Conservation (phyloP, 2,329 filamentous ascomycete genomes). For the Talaromyces sp. region DNA sequence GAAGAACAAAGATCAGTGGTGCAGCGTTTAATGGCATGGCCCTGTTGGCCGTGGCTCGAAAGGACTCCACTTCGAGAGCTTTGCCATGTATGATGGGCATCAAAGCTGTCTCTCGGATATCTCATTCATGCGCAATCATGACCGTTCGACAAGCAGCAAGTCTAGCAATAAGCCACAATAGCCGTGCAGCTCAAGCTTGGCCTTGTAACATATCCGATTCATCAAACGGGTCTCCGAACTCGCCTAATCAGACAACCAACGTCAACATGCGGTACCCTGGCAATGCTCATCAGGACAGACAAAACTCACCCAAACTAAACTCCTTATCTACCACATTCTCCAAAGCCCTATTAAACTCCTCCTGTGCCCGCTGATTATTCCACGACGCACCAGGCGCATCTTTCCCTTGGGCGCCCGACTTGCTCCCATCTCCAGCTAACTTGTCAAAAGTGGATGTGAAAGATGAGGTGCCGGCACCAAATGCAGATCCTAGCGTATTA, state of each 20-base stretch:
- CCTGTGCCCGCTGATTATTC: constrained; percentile 55
- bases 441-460: constrained; percentile 15
- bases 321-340: constrained; percentile 51
- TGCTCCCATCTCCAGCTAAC: constrained; percentile 4
- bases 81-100: neutral
- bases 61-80: neutral
- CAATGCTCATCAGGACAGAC: neutral
- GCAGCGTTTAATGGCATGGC: neutral
- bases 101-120: neutral
- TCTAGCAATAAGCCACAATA: neutral
- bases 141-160: neutral
- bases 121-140: neutral
- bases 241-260: constrained; percentile 27
- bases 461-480: neutral
- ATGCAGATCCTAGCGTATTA: neutral
- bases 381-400: constrained; percentile 51
- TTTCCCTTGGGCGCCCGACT: constrained; percentile 25
- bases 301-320: constrained; percentile 46
- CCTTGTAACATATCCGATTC: constrained; percentile 36
- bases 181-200: neutral
- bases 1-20: neutral
- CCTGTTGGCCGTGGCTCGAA: neutral
- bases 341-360: constrained; percentile 53
- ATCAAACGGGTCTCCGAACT: constrained; percentile 47
- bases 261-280: neutral